Conservation (phyloP, 805 yeast species). For the Suhomyces pyralidae region DNA sequence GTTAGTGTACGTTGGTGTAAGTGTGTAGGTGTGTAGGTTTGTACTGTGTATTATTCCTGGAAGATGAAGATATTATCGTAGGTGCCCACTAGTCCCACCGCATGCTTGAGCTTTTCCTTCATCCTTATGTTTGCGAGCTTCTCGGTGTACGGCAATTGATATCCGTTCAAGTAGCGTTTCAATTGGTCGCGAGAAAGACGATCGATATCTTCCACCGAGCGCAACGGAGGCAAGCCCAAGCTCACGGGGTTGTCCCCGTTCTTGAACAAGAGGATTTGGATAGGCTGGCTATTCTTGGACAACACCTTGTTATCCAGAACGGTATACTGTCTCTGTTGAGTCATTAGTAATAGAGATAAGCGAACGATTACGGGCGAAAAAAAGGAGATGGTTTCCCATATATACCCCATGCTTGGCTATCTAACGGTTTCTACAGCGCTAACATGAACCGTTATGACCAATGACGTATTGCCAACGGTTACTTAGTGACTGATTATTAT, state of each 20-base stretch:
- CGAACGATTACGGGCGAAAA: neutral
- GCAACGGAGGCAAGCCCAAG: conserved; percentile 1
- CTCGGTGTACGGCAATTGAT: conserved; percentile 2
- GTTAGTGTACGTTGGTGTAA: too few relatives aligned
- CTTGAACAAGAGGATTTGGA: neutral
- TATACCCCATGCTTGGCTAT: neutral
- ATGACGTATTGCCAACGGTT: neutral
- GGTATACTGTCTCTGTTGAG: neutral
- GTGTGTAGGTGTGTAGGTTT: neutral
- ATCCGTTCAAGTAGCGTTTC: conserved; percentile 2
- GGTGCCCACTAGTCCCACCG: conserved; percentile 4
- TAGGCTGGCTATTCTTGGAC: conserved; percentile 1
- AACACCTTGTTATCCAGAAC: conserved; percentile 1
- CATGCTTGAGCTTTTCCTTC: conserved; percentile 5
- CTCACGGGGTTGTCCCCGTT: conserved; percentile 4
- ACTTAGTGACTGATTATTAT: neutral
- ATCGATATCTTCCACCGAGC: conserved; percentile 4
- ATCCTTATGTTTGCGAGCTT: conserved; percentile 2
- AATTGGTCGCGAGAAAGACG: conserved; percentile 2
- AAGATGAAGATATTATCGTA: conserved; percentile 6
- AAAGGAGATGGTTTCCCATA: neutral
- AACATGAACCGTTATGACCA: neutral
- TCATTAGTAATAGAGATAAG: neutral
- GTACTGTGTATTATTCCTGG: neutral
- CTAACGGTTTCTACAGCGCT: neutral